Conservation (phyloP, 331 rosid genomes). For the Dryas integrifolia region DNA sequence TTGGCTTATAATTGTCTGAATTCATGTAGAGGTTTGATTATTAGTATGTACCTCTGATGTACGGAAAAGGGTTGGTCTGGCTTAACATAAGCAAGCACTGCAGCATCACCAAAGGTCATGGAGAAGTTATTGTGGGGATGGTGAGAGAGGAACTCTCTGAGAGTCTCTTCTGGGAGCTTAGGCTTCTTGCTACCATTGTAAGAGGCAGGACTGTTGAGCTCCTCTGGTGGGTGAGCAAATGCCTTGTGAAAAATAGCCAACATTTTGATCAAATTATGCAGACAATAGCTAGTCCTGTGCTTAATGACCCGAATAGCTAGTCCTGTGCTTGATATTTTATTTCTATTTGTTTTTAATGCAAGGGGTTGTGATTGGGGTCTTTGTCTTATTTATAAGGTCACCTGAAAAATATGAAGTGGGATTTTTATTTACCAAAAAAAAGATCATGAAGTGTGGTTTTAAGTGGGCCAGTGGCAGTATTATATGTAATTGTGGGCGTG, state of each 20-base stretch:
- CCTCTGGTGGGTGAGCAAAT: slow-evolving; percentile 92
- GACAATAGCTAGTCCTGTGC: background rate
- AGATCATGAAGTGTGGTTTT: too few species aligned
- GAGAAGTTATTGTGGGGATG: slow-evolving; percentile 67
- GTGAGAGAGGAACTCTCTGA: slow-evolving; percentile 61
- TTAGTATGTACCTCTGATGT: slow-evolving; percentile 51
- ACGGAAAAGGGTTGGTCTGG: slow-evolving; percentile 47
- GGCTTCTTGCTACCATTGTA: slow-evolving; percentile 59
- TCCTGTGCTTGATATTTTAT: too few species aligned
- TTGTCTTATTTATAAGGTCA: background rate
- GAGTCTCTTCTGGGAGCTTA: slow-evolving; percentile 84
- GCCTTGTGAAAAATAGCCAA: slow-evolving; percentile 92
- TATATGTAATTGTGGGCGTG: background rate
- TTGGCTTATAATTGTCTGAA: too few species aligned
- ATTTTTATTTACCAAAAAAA: background rate
- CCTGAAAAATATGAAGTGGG: background rate
- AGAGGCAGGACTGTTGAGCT: slow-evolving; percentile 88
- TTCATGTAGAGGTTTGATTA: too few species aligned
- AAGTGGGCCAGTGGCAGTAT: too few species aligned
- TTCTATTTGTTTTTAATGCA: background rate
- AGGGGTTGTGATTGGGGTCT: background rate
- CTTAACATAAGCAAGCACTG: slow-evolving; percentile 76
- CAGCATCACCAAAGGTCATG: slow-evolving; percentile 62
- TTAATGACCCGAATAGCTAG: too few species aligned
- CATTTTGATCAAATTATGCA: slow-evolving; percentile 33